phyloP scores from a whole-genome alignment of 2,329 filamentous ascomycete species.

The Corynespora cassiicola region DNA sequence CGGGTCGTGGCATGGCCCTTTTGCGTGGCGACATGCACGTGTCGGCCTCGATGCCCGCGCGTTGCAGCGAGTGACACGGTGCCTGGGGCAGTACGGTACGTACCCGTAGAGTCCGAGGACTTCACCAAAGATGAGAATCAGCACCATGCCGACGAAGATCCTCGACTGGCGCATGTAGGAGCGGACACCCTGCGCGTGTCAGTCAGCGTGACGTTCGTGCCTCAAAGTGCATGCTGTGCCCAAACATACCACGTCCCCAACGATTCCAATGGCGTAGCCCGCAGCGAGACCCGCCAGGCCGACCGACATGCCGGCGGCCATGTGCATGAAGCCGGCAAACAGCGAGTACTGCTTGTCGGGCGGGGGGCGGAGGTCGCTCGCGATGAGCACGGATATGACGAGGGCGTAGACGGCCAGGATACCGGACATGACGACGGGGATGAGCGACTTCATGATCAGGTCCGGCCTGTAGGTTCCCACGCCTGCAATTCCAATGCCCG shows the following conservation, averaged over 20 bases:
- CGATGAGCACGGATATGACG: slow-evolving; percentile 95
- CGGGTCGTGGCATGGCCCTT: too few relatives aligned
- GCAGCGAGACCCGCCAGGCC: slow-evolving; percentile 48
- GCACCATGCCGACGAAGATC: slow-evolving; percentile 97
- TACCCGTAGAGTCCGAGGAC: slow-evolving; percentile 97
- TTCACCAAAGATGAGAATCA: slow-evolving; percentile 98
- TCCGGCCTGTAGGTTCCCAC: slow-evolving; percentile 85
- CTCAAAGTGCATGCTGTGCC: background rate
- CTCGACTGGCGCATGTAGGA: slow-evolving; percentile 96
- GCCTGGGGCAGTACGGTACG: too few relatives aligned
- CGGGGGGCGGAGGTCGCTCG: slow-evolving; percentile 82
- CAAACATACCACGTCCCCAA: slow-evolving; percentile 79
- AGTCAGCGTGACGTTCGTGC: slow-evolving; percentile 20
- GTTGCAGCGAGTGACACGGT: too few relatives aligned
- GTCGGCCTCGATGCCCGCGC: too few relatives aligned
- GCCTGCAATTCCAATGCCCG: slow-evolving; percentile 85
- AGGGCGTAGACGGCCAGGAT: slow-evolving; percentile 98
- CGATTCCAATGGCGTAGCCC: slow-evolving; percentile 80
- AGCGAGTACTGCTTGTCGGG: slow-evolving; percentile 75
- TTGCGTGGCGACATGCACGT: too few relatives aligned
- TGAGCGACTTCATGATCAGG: slow-evolving; percentile 91
- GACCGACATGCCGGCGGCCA: slow-evolving; percentile 88
- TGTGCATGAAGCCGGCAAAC: slow-evolving; percentile 92
- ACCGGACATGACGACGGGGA: slow-evolving; percentile 96
- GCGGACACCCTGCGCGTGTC: slow-evolving; percentile 70